Conservation (phyloP, 495 filamentous ascomycete genomes). For the Parathielavia hyrcaniae region DNA sequence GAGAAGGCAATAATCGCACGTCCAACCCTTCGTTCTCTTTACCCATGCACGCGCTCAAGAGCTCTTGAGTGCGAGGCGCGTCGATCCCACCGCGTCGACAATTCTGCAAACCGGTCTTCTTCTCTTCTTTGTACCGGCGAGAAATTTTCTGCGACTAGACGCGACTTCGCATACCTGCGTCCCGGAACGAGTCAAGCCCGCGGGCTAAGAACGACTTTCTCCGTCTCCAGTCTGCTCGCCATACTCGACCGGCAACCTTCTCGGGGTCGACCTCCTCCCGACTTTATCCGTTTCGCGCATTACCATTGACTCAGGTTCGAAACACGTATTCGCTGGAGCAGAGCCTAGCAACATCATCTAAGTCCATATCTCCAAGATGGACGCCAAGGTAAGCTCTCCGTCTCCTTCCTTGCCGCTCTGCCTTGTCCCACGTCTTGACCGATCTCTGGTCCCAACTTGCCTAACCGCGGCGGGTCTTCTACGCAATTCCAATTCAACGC, state of each 20-base stretch:
- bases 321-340: constrained; percentile 16
- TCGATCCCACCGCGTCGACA: constrained; percentile 20
- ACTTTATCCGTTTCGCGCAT: constrained; percentile 2
- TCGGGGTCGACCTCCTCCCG: background rate
- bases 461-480: background rate
- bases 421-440: constrained; percentile 1
- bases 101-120: background rate
- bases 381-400: constrained; percentile 32
- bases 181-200: no score
- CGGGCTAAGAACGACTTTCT: no score
- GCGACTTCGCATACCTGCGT: background rate
- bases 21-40: constrained; percentile 6
- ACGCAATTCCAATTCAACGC: background rate
- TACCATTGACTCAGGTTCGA: background rate
- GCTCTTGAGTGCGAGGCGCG: constrained; percentile 21
- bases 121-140: background rate
- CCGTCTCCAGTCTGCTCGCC: background rate
- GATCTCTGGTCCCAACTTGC: background rate
- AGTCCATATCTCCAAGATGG: constrained; percentile 26
- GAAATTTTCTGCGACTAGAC: background rate
- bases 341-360: constrained; percentile 17
- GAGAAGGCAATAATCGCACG: constrained; percentile 18
- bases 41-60: constrained; percentile 20
- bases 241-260: background rate
- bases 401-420: constrained; percentile 8